phyloP scores from a whole-genome alignment of 1,284 basidiomycete species.

The Cryptococcus neoformans region DNA sequence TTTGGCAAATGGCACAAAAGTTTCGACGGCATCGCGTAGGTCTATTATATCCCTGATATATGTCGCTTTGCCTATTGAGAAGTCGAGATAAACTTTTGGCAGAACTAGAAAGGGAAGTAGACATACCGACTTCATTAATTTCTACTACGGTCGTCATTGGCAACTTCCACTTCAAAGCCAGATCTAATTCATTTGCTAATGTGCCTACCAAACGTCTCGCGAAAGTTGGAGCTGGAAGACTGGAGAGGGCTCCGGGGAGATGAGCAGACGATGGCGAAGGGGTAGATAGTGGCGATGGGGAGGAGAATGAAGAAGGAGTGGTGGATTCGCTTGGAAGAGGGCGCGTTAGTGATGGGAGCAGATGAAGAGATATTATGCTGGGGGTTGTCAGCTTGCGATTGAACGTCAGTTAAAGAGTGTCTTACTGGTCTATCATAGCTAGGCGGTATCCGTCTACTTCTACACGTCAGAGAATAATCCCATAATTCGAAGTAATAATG shows the following conservation, averaged over 20 bases:
- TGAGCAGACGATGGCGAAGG: neutral
- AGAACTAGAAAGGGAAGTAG: neutral
- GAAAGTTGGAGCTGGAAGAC: neutral
- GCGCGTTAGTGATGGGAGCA: conserved; percentile 30
- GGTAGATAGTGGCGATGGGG: neutral
- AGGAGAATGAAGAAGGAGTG: conserved; percentile 2
- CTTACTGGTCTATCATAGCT: conserved; percentile 41
- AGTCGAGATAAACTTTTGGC: neutral
- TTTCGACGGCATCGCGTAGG: conserved; percentile 42
- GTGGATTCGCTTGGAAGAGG: neutral
- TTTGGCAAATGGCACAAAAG: conserved; percentile 46
- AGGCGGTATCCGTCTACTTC: conserved; percentile 40
- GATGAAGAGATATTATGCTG: conserved; percentile 39
- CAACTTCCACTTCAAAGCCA: conserved; percentile 38
- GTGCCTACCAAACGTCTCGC: neutral
- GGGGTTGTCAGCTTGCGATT: too few species aligned
- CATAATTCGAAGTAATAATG: neutral
- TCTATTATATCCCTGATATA: conserved; percentile 45
- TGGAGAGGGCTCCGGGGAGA: neutral
- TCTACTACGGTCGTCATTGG: conserved; percentile 44
- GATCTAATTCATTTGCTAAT: conserved; percentile 31
- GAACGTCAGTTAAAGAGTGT: too few species aligned
- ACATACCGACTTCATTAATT: conserved; percentile 47
- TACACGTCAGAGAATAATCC: neutral
- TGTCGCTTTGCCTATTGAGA: conserved; percentile 35